These are phyloP conservation scores for Chenopodium album DNA, from an alignment of 148 eudicot species.

Conservation along the genomic window DNA sequence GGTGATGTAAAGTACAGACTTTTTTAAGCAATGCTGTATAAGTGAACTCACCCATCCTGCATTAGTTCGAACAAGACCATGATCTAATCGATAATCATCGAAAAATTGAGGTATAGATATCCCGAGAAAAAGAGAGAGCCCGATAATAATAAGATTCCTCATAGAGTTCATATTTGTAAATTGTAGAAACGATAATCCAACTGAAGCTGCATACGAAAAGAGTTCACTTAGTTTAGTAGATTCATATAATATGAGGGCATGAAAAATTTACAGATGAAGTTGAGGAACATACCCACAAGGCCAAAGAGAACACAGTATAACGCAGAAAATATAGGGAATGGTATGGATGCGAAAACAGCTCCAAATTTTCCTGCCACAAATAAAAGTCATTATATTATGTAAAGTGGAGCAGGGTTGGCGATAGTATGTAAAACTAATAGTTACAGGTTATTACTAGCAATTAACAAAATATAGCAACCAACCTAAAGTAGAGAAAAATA, in stretches of 20 bases:
- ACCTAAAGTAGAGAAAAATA: conserved; percentile 94
- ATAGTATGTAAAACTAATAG: neutral
- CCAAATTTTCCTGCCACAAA: conserved; percentile 92
- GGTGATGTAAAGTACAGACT: too few relatives aligned
- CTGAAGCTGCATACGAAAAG: conserved; percentile 65
- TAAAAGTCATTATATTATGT: neutral
- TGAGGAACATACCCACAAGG: conserved; percentile 67
- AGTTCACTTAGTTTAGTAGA: neutral
- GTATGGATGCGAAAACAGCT: conserved; percentile 96
- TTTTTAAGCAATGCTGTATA: neutral
- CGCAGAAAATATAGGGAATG: conserved; percentile 87
- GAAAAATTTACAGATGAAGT: neutral
- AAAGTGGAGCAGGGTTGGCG: neutral
- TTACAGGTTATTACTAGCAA: neutral
- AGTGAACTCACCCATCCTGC: conserved; percentile 88
- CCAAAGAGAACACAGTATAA: conserved; percentile 85
- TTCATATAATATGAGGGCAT: neutral
- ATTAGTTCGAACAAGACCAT: conserved; percentile 88
- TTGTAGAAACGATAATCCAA: conserved; percentile 94
- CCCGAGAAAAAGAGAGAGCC: conserved; percentile 93
- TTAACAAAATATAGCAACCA: conserved; percentile 11
- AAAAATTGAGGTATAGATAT: conserved; percentile 92
- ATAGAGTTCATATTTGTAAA: conserved; percentile 98
- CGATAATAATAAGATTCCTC: conserved; percentile 92
- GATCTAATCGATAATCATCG: conserved; percentile 52